Evolutionary conservation across 116 monocot genomes (phyloP).

Genomic region (Iris pallida): DNA sequence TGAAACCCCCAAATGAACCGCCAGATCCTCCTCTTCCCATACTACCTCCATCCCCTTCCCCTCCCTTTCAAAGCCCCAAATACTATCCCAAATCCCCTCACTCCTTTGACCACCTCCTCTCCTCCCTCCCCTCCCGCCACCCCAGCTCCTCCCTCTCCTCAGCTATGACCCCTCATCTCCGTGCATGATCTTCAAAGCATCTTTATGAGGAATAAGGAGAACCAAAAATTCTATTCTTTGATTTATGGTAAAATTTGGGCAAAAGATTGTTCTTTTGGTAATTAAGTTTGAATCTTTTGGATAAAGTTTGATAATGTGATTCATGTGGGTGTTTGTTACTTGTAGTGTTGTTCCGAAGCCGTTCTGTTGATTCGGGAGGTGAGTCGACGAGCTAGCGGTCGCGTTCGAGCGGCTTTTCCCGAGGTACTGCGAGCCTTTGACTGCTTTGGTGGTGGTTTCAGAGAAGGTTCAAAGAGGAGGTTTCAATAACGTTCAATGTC

Average conservation of each 20-base stretch:
- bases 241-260: conserved; percentile 56
- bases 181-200: conserved; percentile 65
- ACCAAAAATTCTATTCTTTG: conserved; percentile 67
- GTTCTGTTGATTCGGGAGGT: conserved; percentile 58
- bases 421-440: conserved; percentile 74
- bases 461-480: conserved; percentile 77
- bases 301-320: conserved; percentile 7
- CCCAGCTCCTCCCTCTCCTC: no score
- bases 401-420: conserved; percentile 53
- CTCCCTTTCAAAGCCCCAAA: no score
- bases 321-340: no score
- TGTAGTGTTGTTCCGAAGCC: conserved; percentile 69
- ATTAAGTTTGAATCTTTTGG: not conserved
- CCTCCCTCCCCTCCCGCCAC: no score
- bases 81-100: no score
- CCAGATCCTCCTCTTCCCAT: no score
- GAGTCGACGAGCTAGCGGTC: conserved; percentile 69
- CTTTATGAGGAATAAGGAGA: conserved; percentile 56
- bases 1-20: no score
- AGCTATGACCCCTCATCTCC: no score
- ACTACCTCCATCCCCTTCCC: no score
- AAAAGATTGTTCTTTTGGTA: not conserved
- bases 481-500: conserved; percentile 53
- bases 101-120: no score
- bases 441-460: conserved; percentile 51